Evolutionary conservation across 768 basidiomycete genomes (phyloP), one percentile per base, ranked within the genome.

Genomic region (Lactifluus subvellereus): DNA sequence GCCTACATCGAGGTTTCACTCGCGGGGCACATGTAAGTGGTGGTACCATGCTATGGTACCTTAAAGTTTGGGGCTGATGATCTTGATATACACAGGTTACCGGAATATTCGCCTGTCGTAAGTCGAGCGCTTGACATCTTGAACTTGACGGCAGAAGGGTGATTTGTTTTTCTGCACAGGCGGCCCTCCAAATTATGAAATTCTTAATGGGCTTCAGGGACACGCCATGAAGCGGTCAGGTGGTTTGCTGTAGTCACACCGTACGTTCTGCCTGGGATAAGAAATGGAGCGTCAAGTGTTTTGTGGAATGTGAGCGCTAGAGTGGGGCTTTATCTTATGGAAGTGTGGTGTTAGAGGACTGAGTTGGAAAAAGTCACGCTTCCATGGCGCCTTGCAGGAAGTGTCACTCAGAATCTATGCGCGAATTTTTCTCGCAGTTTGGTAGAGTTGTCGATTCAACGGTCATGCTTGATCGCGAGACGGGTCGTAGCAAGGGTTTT

Each of bases 381-480:
- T 16, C 10, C 6, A n/a, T 18, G 50, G 50, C 40, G 50, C 22
- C 82, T 98, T 1, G 89, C 94, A 13, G 87, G 88, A 43, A 85
- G 85, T 59, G 93, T 96, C 32, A 96, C 93, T 92, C 90, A 32
- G 94, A 96, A 69, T 88, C 87, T 1, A 89, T 98, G 86, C 85
- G 89, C 66, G 84, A 87, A 50, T 97, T 92, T 76, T 95, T 97
- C 76, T 85, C 86, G 49, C 88, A 94, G 72, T 98, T 89, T 69
- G 96, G 96, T 61, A 88, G 85, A 68, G 94, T 98, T 67, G 88
- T 96, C 71, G 96, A 98, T 73, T 94, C 94, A 59, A 97, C 95
- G 0, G 93, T 98, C 70, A 98, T 98, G 96, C 82, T 96, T 69
- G 96, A 98, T 74, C 86, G 93, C 57, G 94, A 96, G 73, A 92